Evolutionary conservation across 2,329 filamentous ascomycete species (phyloP), one percentile per base, ranked within the genome.

Genomic region (Scopulariopsis brevicaulis): DNA sequence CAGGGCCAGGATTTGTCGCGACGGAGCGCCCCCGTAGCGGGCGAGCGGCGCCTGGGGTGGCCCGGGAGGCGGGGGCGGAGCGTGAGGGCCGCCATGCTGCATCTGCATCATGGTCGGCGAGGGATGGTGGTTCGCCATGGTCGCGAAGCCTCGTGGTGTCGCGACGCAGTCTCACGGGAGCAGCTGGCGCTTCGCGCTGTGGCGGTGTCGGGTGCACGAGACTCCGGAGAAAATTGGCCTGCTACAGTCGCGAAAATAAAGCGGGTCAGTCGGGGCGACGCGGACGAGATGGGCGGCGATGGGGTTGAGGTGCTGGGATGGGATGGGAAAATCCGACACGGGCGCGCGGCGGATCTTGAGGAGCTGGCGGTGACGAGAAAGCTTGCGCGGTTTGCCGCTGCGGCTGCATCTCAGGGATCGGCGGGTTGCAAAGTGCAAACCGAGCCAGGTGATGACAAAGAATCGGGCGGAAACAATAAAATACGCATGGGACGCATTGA

Each of bases 51-150:
- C 24, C 20, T 59, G 59, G 60, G 74, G 70, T 61, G 74, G 69
- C 66, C 81, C 70, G 73, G 84, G 68, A 73, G 80, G 68, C 61
- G 77, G 77, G 62, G 84, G 82, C 60, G 80, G 81, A 22, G 81
- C 79, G 63, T 87, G 83, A 59, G 84, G 83, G 57, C 81, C 83
- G 74, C 86, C 83, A 67, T 85, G 83, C 67, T 79, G 79, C 77
- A 83, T 78, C 66, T 82, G 80, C 74, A 92, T 87, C 74, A 89
- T 87, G 60, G 88, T 88, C 48, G 89, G 89, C 65, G 89, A 93
- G 50, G 86, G 85, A 68, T 92, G 89, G 66, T 89, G 87, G 71
- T 89, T 87, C 65, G 86, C 85, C 86, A 90, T 90, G 63, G 62
- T 72, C 67, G 64, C 57, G 20, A 50, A 24, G 46, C 46, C 12